Percentiles rank a stretch among this genome's conserved stretches.
These are phyloP conservation scores for Orychophragmus violaceus DNA, from an alignment of 345 rosid genomes.

Conservation along the genomic window DNA sequence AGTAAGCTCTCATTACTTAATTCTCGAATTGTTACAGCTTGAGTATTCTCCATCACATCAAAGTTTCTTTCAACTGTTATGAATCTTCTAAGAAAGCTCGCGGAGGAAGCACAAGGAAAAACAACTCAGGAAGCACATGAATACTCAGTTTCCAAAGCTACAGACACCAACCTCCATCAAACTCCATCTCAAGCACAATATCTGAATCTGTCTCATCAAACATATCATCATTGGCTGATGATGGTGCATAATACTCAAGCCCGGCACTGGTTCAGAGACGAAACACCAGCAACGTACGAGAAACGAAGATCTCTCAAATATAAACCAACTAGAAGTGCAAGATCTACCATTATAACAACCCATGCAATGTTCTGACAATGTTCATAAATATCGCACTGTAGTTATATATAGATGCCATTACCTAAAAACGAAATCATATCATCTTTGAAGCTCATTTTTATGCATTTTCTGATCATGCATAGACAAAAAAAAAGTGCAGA, in stretches of 20 bases:
- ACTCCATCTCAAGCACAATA: slow-evolving; percentile 24
- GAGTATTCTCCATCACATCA: slow-evolving; percentile 51
- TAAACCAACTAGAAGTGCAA: neutral
- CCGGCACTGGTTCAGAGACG: slow-evolving; percentile 36
- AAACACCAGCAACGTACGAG: slow-evolving; percentile 29
- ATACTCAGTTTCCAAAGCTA: slow-evolving; percentile 30
- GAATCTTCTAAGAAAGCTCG: slow-evolving; percentile 58
- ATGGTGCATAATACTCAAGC: slow-evolving; percentile 40
- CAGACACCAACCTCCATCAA: slow-evolving; percentile 31
- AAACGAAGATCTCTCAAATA: slow-evolving; percentile 34
- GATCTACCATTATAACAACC: neutral
- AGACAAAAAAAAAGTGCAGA: too few species aligned
- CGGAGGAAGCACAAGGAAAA: slow-evolving; percentile 64
- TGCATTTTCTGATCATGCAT: too few species aligned
- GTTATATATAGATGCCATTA: neutral
- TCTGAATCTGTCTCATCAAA: slow-evolving; percentile 52
- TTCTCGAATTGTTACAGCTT: slow-evolving; percentile 23
- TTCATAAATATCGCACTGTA: neutral
- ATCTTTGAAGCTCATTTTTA: too few species aligned
- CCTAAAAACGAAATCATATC: neutral
- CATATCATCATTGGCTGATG: slow-evolving; percentile 30
- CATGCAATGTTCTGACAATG: neutral
- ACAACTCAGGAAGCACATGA: slow-evolving; percentile 35
- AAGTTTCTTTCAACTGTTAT: slow-evolving; percentile 58
- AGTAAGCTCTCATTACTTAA: slow-evolving; percentile 33